Evolutionary conservation across 169 alveolate genomes (phyloP).

Genomic region (Cryptosporidium felis): DNA sequence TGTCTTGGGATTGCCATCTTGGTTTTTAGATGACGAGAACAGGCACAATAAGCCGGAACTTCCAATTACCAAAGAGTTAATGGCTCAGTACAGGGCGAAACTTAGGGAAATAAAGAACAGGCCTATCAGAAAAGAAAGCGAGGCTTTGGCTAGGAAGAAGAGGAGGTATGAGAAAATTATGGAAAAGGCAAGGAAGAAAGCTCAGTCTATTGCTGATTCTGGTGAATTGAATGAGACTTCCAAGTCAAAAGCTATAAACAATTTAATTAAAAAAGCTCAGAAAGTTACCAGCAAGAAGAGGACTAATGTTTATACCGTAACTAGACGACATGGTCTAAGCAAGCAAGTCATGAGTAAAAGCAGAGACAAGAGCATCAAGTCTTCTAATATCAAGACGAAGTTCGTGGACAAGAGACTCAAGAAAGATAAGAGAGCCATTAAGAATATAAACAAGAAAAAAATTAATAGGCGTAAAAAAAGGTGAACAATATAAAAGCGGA

Average conservation of each 20-base stretch:
- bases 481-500: no score
- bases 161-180: conserved; percentile 88
- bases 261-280: conserved; percentile 85
- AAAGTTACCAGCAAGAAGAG: conserved; percentile 72
- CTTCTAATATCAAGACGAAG: conserved; percentile 73
- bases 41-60: conserved; percentile 89
- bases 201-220: conserved; percentile 84
- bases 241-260: conserved; percentile 87
- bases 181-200: conserved; percentile 88
- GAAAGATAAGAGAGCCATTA: conserved; percentile 91
- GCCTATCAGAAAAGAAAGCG: conserved; percentile 96
- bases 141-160: conserved; percentile 94
- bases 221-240: conserved; percentile 88
- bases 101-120: conserved; percentile 92
- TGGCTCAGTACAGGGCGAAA: conserved; percentile 90
- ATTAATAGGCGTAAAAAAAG: conserved; percentile 58
- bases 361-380: conserved; percentile 81
- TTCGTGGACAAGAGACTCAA: conserved; percentile 95
- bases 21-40: conserved; percentile 98
- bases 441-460: conserved; percentile 78
- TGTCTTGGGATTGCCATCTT: conserved; percentile 89
- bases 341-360: conserved; percentile 82
- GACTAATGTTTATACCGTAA: conserved; percentile 84
- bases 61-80: conserved; percentile 95
- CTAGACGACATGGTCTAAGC: conserved; percentile 83